Base-by-base conservation (phyloP, 371 early-diverging fungal genomes). In the Phascolomyces articulosus region DNA sequence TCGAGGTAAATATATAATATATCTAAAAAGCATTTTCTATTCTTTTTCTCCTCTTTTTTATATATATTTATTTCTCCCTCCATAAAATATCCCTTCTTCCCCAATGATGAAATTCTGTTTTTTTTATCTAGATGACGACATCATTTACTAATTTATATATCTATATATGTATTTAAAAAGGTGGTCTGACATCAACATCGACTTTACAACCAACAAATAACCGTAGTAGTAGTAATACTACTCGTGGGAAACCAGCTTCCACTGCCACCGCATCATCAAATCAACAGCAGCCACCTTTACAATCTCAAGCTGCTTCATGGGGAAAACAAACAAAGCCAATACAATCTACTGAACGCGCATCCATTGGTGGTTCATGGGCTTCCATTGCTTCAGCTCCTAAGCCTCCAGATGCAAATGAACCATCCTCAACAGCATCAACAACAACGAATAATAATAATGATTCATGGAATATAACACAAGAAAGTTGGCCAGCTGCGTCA, bases 321-420 rank as follows among this genome's bases (percentile, higher is more conserved):
- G 68, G 55, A 51, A 31, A 49, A 38, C 49, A 58, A 53, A 66
- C 64, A 28, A 64, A 69, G 44, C 63, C 66, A 9, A 55, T 66
- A 48, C 66, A 63, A 31, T 65, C 65, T 60, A 48, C 62, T 24
- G 48, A 70, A 40, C 55, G 26, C 21, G 53, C 63, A 64, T 28
- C 34, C 34, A 2, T 26, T 23, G 58, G 60, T 34, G 73, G 77
- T 38, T 79, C 80, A 54, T 79, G 77, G 80, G 77, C 79, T 51
- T 70, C 76, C 21, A 74, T 79, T 55, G 79, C 76, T 21, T 78
- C 79, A 27, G 65, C 72, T 41, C 67, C 69, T 28, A 69, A 77
- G 55, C 51, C 53, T 47, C 23, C 47, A 4, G 28, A 55, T 55
- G 62, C 63, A 11, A n/a, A 40, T 8, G 51, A 55, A 6, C 34